Percentiles rank a stretch among this genome's conserved stretches.
These are phyloP conservation scores for Cicer pinnatifidum DNA, from an alignment of 306 rosid species.

Conservation along the genomic window DNA sequence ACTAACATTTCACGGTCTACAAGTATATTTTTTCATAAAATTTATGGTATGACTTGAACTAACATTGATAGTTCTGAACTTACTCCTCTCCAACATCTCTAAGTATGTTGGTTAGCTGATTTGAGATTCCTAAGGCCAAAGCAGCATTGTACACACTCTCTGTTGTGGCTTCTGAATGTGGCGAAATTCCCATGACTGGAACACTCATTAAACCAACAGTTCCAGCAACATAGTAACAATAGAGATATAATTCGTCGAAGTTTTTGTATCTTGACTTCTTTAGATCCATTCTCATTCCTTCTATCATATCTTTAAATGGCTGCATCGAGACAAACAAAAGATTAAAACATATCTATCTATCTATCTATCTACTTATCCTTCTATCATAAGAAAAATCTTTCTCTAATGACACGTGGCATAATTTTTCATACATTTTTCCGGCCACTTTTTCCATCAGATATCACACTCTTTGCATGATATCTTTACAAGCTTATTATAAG, in stretches of 20 bases:
- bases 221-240: slow-evolving; percentile 69
- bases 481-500: slow-evolving; percentile 2
- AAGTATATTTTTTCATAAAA: slow-evolving; percentile 9
- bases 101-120: slow-evolving; percentile 67
- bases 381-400: background rate
- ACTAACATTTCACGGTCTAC: background rate
- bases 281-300: slow-evolving; percentile 68
- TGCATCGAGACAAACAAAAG: slow-evolving; percentile 38
- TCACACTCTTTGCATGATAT: background rate
- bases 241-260: slow-evolving; percentile 64
- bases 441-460: no score
- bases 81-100: slow-evolving; percentile 75
- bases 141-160: slow-evolving; percentile 66
- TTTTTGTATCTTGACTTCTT: slow-evolving; percentile 57
- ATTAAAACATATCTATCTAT: background rate
- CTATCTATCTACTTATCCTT: background rate
- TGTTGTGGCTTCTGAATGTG: slow-evolving; percentile 53
- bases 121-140: slow-evolving; percentile 65
- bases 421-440: background rate
- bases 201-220: slow-evolving; percentile 70
- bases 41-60: slow-evolving; percentile 33
- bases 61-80: slow-evolving; percentile 37
- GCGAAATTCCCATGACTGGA: slow-evolving; percentile 67
- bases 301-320: slow-evolving; percentile 68
- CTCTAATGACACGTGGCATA: background rate